Evolutionary conservation across 2,329 filamentous ascomycete species (phyloP).

Genomic region (Thermothelomyces thermophilus): DNA sequence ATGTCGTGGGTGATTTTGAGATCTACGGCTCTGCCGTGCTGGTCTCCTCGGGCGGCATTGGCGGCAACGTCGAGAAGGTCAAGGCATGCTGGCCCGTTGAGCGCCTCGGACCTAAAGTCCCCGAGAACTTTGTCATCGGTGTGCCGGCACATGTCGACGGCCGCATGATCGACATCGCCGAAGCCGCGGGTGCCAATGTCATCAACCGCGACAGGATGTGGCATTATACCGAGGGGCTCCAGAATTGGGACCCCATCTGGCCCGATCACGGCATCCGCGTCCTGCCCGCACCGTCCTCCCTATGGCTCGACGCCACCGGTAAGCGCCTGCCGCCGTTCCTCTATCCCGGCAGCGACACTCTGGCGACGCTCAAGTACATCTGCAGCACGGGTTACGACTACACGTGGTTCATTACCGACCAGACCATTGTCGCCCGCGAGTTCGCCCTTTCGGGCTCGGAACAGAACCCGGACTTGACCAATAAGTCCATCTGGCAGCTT

Average conservation of each 20-base stretch:
- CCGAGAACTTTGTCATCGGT: constrained; percentile 51
- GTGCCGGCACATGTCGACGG: constrained; percentile 60
- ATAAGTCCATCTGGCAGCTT: constrained; percentile 49
- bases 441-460: constrained; percentile 57
- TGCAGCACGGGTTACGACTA: constrained; percentile 56
- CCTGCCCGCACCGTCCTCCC: constrained; percentile 52
- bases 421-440: constrained; percentile 53
- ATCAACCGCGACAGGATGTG: constrained; percentile 60
- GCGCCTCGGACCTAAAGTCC: constrained; percentile 49
- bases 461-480: constrained; percentile 55
- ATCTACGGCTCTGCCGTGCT: constrained; percentile 46
- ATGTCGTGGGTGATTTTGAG: constrained; percentile 45
- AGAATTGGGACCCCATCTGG: constrained; percentile 59
- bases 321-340: constrained; percentile 51
- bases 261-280: constrained; percentile 54
- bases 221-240: constrained; percentile 58
- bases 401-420: constrained; percentile 56
- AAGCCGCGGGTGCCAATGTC: constrained; percentile 45
- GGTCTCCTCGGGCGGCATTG: constrained; percentile 53
- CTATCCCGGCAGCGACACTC: constrained; percentile 51
- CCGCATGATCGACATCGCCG: constrained; percentile 53
- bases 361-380: constrained; percentile 53
- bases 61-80: constrained; percentile 55
- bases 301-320: constrained; percentile 56
- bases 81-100: constrained; percentile 52